A percentile compares a stretch with the other conserved stretches of the same genome.
Conservation (phyloP, 306 rosid species). For the Trifolium pratense region DNA sequence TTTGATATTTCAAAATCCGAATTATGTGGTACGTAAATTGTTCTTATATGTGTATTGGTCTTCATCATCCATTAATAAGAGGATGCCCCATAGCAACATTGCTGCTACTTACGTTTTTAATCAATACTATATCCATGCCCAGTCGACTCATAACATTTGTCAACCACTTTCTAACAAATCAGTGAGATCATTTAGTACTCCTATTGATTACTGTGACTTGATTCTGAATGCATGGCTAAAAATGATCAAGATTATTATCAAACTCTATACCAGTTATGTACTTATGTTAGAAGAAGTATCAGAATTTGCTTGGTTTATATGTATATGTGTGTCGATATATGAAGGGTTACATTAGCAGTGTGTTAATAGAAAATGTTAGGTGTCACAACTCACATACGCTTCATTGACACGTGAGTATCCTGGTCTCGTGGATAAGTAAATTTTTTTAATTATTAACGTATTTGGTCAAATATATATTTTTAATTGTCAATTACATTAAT, state of each 20-base stretch:
- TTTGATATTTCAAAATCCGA: conserved; percentile 27
- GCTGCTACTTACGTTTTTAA: conserved; percentile 21
- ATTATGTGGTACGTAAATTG: conserved; percentile 39
- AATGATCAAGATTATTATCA: background rate
- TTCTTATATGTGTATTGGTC: background rate
- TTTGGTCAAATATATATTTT: no score
- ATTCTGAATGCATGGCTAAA: conserved; percentile 11
- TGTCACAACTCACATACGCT: no score
- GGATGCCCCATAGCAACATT: conserved; percentile 35
- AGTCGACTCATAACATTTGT: no score
- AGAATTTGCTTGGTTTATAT: background rate
- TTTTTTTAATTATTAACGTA: no score
- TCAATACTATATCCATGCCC: conserved; percentile 9
- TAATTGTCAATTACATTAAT: no score
- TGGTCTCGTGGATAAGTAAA: no score
- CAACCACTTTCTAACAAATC: conserved; percentile 38
- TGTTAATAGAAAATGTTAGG: no score
- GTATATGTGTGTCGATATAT: background rate
- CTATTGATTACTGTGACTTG: conserved; percentile 1
- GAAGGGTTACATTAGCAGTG: no score
- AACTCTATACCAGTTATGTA: background rate
- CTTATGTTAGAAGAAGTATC: conserved; percentile 9
- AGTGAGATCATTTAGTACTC: conserved; percentile 27
- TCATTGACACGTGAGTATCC: no score
- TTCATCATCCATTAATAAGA: conserved; percentile 32